Evolutionary conservation across 108 stramenopile species (phyloP), one percentile per base, ranked within the genome.

Genomic region (Mediolabrus comicus): DNA sequence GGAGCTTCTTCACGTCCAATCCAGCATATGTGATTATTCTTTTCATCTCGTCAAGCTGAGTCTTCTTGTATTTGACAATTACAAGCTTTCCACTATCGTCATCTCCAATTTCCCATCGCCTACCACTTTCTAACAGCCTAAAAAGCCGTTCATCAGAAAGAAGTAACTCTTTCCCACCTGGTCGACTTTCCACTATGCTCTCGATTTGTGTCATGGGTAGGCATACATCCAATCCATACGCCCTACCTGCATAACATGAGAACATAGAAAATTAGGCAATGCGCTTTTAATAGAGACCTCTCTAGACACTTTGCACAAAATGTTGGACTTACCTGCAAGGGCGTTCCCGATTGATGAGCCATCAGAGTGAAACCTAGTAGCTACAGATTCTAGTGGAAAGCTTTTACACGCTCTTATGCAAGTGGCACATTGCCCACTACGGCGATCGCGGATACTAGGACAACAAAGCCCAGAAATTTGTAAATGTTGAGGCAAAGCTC

Each of bases 341-440:
- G 56, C 56, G 29, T 33, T 57, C 26, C 34, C 17, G 56, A 8
- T 1, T 1, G 56, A 57, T 17, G 56, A 57, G 17, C 56, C 30
- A 5, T 33, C 31, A 33, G 17, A 30, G 9, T 57, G 26, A 57
- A 57, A 57, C 4, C n/a, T n/a, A n/a, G n/a, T 16, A 57, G 17
- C 29, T 1, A 32, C 56, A 32, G 56, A 57, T 57, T 57, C 56
- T 8, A 57, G 56, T 57, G 56, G 56, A 17, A 57, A 57, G 31
- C 56, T 57, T 17, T 32, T 57, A 19, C 56, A 57, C 1, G 56
- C 56, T 22, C 56, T 30, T 10, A 10, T 17, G 9, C 56, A 57
- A 27, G 31, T 57, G 16, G 7, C 24, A 33, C 30, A 2, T 24
- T 22, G 0, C 16, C 2, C 0, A 9, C 10, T 2, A n/a, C n/a